Evolutionary conservation across 2,329 filamentous ascomycete species (phyloP), one percentile per base, ranked within the genome.

Genomic region (Fusarium sp.): DNA sequence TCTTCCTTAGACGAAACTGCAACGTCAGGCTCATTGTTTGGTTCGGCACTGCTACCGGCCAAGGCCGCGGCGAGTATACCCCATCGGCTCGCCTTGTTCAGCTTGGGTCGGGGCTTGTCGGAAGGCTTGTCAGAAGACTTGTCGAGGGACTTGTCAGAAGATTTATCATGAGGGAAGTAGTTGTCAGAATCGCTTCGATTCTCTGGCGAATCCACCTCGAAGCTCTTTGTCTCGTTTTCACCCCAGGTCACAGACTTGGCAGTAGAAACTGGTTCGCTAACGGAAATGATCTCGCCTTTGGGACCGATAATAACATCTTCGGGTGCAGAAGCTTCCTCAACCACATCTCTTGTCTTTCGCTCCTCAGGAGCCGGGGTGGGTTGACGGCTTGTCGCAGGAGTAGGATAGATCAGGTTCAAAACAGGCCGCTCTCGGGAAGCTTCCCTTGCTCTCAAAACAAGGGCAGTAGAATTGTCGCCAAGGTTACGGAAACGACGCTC

Each of bases 181-280:
- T 69, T 76, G 36, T 80, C 79, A 11, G 66, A 63, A 46, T 77
- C 75, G 52, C 73, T 78, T 65, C 74, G 79, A n/a, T 72, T 72
- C 44, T 87, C 86, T 8, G 89, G 86, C 52, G 85, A 90, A 61
- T 88, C 87, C 13, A 87, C 83, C 49, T 90, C 87, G 64, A 88
- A 91, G 62, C 88, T 86, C 75, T 90, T 88, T 6, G 86, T 90
- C 73, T 89, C 84, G 66, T 90, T 89, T 62, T 89, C 82, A 13
- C 88, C 89, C 89, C 88, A 91, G 14, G 84, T 89, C 6, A 91
- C 89, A 42, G 80, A 84, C 70, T 90, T 90, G 8, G 86, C 82
- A 8, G 80, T 31, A 11, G 74, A 42, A 21, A 38, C 45, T 39
- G 65, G 52, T 36, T 58, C 58, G 17, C n/a, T 58, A 3, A 69